A percentile compares a stretch with the other conserved stretches of the same genome.
These are phyloP conservation scores for Apiospora marii DNA, from an alignment of 2,329 filamentous ascomycete species.

Conservation along the genomic window DNA sequence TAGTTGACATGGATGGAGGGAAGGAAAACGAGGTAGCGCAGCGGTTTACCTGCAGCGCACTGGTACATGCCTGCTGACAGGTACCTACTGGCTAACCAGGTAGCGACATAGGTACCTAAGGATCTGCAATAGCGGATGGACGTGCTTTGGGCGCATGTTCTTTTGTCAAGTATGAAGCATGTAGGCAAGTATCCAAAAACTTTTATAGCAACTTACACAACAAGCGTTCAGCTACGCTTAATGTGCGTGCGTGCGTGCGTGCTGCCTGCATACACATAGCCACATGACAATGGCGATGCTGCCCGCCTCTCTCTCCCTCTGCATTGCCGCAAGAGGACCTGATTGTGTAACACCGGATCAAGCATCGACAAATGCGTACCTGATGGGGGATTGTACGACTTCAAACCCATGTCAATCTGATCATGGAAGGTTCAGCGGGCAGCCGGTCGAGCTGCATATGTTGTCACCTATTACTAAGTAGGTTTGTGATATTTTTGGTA, in stretches of 20 bases:
- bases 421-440: not conserved
- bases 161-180: not conserved
- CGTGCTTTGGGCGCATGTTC: not conserved
- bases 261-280: not conserved
- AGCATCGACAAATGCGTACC: conserved; percentile 5
- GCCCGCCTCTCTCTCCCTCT: not conserved
- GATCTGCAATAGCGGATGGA: conserved; percentile 7
- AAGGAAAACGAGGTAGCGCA: not conserved
- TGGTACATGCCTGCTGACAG: not conserved
- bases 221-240: not conserved
- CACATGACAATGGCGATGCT: not conserved
- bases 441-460: not conserved
- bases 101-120: too few relatives aligned
- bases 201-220: not conserved
- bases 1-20: not conserved
- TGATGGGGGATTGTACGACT: conserved; percentile 2
- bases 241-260: not conserved
- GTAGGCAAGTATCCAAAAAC: not conserved
- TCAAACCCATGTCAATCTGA: conserved; percentile 2
- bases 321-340: conserved; percentile 6
- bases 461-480: conserved; percentile 3
- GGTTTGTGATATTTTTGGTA: conserved; percentile 8
- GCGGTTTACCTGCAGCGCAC: not conserved
- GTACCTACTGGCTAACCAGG: not conserved
- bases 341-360: conserved; percentile 12